These are phyloP conservation scores for Cyberlindnera sargentensis DNA, from an alignment of 805 yeast species.

Conservation along the genomic window DNA sequence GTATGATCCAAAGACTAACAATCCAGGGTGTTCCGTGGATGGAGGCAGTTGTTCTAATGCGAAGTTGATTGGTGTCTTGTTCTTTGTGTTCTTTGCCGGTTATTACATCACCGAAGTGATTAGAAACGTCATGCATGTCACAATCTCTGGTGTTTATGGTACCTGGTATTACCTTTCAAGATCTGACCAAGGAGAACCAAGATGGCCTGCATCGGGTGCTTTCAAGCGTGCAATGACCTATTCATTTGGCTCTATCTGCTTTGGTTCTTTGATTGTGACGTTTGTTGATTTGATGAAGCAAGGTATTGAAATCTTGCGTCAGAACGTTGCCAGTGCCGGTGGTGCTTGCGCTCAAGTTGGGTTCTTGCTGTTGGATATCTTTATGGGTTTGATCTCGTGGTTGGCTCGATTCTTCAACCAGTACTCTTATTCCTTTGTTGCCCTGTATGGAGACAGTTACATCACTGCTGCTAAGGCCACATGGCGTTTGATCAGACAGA, in stretches of 20 bases:
- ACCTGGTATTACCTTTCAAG: conserved; percentile 82
- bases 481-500: conserved; percentile 65
- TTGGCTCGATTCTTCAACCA: conserved; percentile 79
- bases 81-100: conserved; percentile 76
- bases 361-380: conserved; percentile 46
- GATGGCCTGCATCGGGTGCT: conserved; percentile 73
- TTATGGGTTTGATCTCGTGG: conserved; percentile 69
- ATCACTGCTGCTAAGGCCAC: conserved; percentile 74
- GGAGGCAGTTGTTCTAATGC: conserved; percentile 52
- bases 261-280: conserved; percentile 72
- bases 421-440: conserved; percentile 82
- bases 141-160: conserved; percentile 80
- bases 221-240: conserved; percentile 74
- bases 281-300: conserved; percentile 62
- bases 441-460: conserved; percentile 79
- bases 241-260: conserved; percentile 86
- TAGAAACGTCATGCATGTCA: conserved; percentile 71
- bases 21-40: conserved; percentile 43
- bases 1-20: conserved; percentile 49
- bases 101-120: conserved; percentile 78
- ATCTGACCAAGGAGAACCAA: conserved; percentile 74
- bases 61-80: conserved; percentile 60
- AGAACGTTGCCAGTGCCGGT: conserved; percentile 44
- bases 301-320: conserved; percentile 43
- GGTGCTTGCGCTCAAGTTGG: conserved; percentile 47